A percentile compares a stretch with the other conserved stretches of the same genome.
Conservation (phyloP, 2,329 filamentous ascomycete genomes). For the Nemania abortiva region DNA sequence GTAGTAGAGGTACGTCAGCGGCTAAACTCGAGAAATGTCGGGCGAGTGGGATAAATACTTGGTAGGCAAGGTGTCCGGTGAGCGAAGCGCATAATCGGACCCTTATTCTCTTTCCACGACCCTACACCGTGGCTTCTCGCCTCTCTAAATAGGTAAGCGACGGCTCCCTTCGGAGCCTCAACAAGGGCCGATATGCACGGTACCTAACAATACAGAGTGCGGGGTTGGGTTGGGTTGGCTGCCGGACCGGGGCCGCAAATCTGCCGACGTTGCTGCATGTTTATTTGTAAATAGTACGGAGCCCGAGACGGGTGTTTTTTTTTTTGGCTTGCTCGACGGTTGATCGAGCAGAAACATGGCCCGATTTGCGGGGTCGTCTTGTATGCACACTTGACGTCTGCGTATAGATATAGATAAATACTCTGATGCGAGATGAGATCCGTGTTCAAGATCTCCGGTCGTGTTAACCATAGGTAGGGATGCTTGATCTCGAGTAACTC, state of each 20-base stretch:
- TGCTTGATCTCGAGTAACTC: background rate
- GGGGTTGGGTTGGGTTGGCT: background rate
- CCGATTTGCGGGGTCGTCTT: too few species aligned
- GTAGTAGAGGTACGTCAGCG: background rate
- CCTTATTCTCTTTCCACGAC: background rate
- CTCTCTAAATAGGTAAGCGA: background rate
- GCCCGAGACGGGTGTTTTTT: background rate
- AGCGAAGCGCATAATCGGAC: background rate
- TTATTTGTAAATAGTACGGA: slow-evolving; percentile 23
- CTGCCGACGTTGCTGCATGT: slow-evolving; percentile 36
- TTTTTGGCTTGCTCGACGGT: background rate
- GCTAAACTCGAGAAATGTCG: background rate
- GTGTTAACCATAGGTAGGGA: too few species aligned
- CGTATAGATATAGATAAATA: too few species aligned
- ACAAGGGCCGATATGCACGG: slow-evolving; percentile 12
- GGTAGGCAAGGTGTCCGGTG: background rate
- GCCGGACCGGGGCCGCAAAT: slow-evolving; percentile 15
- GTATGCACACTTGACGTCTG: too few species aligned
- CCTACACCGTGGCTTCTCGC: background rate
- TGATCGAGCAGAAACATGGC: too few species aligned
- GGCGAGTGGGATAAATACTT: background rate
- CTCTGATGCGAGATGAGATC: too few species aligned
- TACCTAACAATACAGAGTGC: background rate
- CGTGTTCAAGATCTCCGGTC: too few species aligned
- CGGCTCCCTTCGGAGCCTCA: slow-evolving; percentile 26